Base-by-base conservation (phyloP, 2,329 filamentous ascomycete species). In the Graphiopsis chlorocephala region DNA sequence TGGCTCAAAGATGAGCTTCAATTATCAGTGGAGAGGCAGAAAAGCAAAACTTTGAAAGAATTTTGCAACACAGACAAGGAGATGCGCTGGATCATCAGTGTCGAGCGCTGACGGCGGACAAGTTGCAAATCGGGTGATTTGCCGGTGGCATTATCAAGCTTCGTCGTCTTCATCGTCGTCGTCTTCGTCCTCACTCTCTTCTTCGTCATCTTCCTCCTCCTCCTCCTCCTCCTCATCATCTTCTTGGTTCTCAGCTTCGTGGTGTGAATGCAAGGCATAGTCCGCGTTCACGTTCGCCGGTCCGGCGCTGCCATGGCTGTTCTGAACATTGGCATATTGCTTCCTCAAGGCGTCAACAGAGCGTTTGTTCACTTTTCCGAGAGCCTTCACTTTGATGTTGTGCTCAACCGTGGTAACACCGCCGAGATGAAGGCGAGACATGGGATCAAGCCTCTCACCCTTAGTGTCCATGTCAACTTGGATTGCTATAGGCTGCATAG, bases 361-460 rank as follows among this genome's bases (percentile, higher is more conserved):
- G 6, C 58, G 38, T 3, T 26, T 50, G 35, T 68, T 63, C 1
- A 73, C 69, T 14, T 59, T 65, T 0, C 72, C 72, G 45, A 69
- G 65, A 2, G 52, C 12, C 23, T 65, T 68, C 0, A 71, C 71
- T 38, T 71, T 71, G 23, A 72, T 38, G 25, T 71, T 71, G 50
- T 71, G 69, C 26, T 73, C 53, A 15, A 74, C 67, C 0, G 67
- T 72, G 28, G 70, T 61, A 5, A 68, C 50, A 14, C 67, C 66
- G 3, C 55, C 66, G 17, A 67, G 69, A 47, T 71, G 55, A 23
- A 72, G 47, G 0, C 70, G 66, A 3, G 69, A 70, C 64, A 63
- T 62, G 4, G 31, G 15, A 33, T 69, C 61, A 1, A 72, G 63
- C 11, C 26, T 60, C 3, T 61, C 50, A 1, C 14, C 20, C 1